Conservation (phyloP, 768 basidiomycete genomes). For the Boletales sp. region DNA sequence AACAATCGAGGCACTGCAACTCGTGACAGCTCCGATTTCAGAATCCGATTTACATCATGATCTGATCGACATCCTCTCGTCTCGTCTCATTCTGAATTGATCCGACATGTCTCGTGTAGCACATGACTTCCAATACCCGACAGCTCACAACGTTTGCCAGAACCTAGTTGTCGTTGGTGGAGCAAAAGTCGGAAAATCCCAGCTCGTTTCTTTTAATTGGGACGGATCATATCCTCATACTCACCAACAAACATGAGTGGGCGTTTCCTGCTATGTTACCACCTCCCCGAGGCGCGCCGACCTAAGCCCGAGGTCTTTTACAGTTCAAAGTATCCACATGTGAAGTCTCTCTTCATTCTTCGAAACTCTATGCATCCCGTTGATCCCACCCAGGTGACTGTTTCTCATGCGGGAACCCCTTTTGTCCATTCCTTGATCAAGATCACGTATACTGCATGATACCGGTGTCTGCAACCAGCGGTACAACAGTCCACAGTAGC, state of each 20-base stretch:
- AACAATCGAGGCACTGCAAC: slow-evolving; percentile 14
- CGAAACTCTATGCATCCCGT: slow-evolving; percentile 7
- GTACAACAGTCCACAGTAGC: slow-evolving; percentile 5
- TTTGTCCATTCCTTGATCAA: slow-evolving; percentile 9
- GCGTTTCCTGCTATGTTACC: slow-evolving; percentile 13
- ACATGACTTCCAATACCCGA: slow-evolving; percentile 2
- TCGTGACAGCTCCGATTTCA: slow-evolving; percentile 27
- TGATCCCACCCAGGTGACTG: slow-evolving; percentile 3
- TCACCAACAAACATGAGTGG: no score
- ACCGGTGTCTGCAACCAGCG: slow-evolving; percentile 5
- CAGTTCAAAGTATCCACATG: slow-evolving; percentile 15
- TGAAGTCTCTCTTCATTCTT: slow-evolving; percentile 10
- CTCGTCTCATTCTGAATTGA: slow-evolving; percentile 13
- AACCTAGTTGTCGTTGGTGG: slow-evolving; percentile 3
- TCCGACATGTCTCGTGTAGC: slow-evolving; percentile 20
- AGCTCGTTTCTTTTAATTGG: not conserved
- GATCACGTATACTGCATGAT: slow-evolving; percentile 26
- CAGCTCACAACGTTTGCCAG: slow-evolving; percentile 1
- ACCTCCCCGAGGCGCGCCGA: slow-evolving; percentile 9
- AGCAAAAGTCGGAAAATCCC: slow-evolving; percentile 8
- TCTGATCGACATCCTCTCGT: slow-evolving; percentile 19
- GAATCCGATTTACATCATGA: slow-evolving; percentile 18
- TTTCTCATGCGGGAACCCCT: slow-evolving; percentile 24
- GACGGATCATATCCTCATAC: no score
- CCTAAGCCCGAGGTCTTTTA: slow-evolving; percentile 22